Conservation (phyloP, 1,284 basidiomycete genomes). For the Rhodotorula sp. region DNA sequence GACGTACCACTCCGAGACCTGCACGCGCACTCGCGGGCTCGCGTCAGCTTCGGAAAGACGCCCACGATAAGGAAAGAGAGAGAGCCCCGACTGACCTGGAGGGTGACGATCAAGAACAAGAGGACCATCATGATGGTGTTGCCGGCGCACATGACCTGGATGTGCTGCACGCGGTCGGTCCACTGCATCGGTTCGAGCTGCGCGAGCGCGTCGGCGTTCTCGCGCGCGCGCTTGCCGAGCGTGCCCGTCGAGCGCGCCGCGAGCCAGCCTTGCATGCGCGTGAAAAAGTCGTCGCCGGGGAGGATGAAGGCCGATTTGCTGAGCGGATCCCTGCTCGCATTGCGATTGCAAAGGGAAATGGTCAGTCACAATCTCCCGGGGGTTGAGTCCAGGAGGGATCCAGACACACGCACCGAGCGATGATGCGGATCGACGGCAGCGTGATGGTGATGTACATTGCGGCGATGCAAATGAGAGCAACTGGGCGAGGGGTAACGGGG, state of each 20-base stretch:
- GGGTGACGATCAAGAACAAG: conserved; percentile 32
- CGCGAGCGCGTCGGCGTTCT: conserved; percentile 11
- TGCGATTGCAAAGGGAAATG: not conserved
- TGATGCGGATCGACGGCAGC: conserved; percentile 36
- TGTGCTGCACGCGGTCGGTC: conserved; percentile 29
- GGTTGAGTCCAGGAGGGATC: not conserved
- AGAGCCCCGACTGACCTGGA: conserved; percentile 18
- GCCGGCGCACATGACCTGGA: conserved; percentile 36
- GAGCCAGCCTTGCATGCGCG: conserved; percentile 29
- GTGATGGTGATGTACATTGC: conserved; percentile 40
- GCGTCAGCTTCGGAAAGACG: not conserved
- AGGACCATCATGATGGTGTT: conserved; percentile 33
- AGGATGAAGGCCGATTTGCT: conserved; percentile 21
- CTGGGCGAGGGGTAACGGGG: conserved; percentile 1
- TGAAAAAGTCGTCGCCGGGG: conserved; percentile 31
- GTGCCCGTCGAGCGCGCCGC: conserved; percentile 17
- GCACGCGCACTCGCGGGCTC: not conserved
- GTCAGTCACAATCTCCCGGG: not conserved
- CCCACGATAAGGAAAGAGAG: not conserved
- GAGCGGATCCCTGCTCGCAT: conserved; percentile 30
- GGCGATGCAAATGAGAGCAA: conserved; percentile 30
- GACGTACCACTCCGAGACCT: conserved; percentile 40
- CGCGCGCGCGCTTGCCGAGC: conserved; percentile 33
- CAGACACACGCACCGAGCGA: conserved; percentile 22
- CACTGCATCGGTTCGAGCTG: conserved; percentile 25